Evolutionary conservation across 148 eudicot genomes (phyloP).

Genomic region (Vaccinium macrocarpon): DNA sequence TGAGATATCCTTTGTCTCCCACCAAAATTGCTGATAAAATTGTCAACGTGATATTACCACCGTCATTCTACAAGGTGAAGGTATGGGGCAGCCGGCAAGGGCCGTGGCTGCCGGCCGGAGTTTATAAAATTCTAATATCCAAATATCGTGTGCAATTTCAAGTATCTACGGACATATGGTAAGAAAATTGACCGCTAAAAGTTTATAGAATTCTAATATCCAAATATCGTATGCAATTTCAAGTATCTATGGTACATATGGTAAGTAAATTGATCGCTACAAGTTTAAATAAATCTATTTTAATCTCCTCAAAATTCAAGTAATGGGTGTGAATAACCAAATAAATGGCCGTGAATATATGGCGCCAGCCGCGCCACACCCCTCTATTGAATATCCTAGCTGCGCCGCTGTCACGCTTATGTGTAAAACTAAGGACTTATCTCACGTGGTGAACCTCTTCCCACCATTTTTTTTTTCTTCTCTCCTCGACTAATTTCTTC

Average conservation of each 20-base stretch:
- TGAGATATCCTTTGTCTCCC: not conserved
- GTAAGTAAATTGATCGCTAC: not conserved
- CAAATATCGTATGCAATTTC: not conserved
- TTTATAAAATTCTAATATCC: not conserved
- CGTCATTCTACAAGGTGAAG: not conserved
- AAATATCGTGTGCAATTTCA: not conserved
- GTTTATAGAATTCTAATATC: too few species aligned
- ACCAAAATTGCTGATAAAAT: not conserved
- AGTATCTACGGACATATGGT: not conserved
- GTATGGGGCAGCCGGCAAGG: not conserved
- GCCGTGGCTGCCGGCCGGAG: too few species aligned
- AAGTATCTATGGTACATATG: not conserved
- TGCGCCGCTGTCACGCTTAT: not conserved
- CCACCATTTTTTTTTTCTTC: too few species aligned
- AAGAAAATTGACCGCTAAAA: not conserved
- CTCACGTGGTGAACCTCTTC: not conserved
- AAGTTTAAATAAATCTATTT: not conserved
- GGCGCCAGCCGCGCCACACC: not conserved
- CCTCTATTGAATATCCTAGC: not conserved
- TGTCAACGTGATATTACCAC: not conserved
- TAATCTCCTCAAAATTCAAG: not conserved
- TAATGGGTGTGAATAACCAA: not conserved
- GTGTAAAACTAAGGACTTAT: not conserved
- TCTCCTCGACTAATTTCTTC: too few species aligned
- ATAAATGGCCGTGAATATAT: not conserved